phyloP scores from a whole-genome alignment of 176 grass and related monocot species.

The Triticum turgidum region DNA sequence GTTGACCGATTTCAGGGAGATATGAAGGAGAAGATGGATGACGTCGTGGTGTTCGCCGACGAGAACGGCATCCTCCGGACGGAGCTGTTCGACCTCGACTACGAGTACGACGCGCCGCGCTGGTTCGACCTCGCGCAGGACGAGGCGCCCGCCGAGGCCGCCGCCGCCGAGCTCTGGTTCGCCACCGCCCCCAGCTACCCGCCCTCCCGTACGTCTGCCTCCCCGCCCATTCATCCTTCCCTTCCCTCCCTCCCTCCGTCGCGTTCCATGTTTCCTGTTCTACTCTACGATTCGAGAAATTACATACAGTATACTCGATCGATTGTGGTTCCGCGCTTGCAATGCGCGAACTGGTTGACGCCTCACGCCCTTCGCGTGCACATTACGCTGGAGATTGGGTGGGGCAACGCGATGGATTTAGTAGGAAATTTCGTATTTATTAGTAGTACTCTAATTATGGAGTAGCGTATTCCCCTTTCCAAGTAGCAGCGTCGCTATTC shows the following conservation, averaged over 20 bases:
- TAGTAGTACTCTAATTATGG: neutral
- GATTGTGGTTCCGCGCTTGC: slow-evolving; percentile 4
- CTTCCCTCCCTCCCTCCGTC: too few relatives aligned
- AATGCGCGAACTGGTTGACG: neutral
- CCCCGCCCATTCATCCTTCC: neutral
- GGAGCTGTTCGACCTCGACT: slow-evolving; percentile 89
- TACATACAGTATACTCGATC: neutral
- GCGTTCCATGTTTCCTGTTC: neutral
- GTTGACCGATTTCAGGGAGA: slow-evolving; percentile 38
- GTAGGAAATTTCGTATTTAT: neutral
- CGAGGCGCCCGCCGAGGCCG: slow-evolving; percentile 48
- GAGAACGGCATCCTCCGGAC: slow-evolving; percentile 80
- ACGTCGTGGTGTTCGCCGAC: slow-evolving; percentile 85
- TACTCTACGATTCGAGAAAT: neutral
- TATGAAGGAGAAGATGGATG: slow-evolving; percentile 54
- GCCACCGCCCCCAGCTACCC: slow-evolving; percentile 68
- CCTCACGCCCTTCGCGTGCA: neutral
- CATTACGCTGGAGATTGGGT: neutral
- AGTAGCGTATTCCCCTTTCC: neutral
- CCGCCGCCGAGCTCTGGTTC: slow-evolving; percentile 73
- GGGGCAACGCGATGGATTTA: neutral
- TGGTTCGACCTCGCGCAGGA: slow-evolving; percentile 79
- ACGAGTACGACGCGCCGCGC: slow-evolving; percentile 84
- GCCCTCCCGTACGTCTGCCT: slow-evolving; percentile 74
- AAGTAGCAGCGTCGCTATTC: neutral